These are phyloP conservation scores for Sodiomyces alkalinus DNA, from an alignment of 2,329 filamentous ascomycete genomes.

Conservation along the genomic window DNA sequence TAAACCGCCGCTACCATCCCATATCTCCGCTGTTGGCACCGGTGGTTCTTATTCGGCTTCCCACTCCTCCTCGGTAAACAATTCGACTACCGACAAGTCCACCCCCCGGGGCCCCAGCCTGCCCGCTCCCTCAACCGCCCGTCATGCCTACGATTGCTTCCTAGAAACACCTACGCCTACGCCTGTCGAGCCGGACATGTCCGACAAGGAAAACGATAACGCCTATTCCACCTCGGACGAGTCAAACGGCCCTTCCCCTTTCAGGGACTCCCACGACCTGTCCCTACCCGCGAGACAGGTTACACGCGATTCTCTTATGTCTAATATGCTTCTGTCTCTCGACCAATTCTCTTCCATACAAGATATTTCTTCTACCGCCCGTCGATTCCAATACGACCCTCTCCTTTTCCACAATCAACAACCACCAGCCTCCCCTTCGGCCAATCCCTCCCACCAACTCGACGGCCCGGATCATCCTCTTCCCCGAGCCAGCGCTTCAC, in stretches of 20 bases:
- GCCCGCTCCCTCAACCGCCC: slow-evolving; percentile 8
- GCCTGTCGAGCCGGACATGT: slow-evolving; percentile 20
- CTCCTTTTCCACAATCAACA: no score
- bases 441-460: no score
- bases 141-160: slow-evolving; percentile 18
- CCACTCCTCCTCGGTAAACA: not conserved
- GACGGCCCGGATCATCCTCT: no score
- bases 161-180: slow-evolving; percentile 23
- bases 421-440: no score
- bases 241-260: no score
- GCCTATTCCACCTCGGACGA: slow-evolving; percentile 13
- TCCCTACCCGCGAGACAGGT: slow-evolving; percentile 63
- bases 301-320: slow-evolving; percentile 79
- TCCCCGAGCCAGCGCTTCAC: no score
- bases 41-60: slow-evolving; percentile 1
- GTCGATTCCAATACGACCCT: no score
- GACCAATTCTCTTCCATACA: slow-evolving; percentile 80
- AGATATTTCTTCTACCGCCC: no score
- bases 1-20: slow-evolving; percentile 4
- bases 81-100: slow-evolving; percentile 5
- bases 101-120: slow-evolving; percentile 17
- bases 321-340: slow-evolving; percentile 88
- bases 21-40: slow-evolving; percentile 1
- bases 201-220: slow-evolving; percentile 15
- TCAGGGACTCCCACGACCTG: slow-evolving; percentile 70